Evolutionary conservation across 805 yeast genomes (phyloP).

Genomic region (Kazachstania africana): DNA sequence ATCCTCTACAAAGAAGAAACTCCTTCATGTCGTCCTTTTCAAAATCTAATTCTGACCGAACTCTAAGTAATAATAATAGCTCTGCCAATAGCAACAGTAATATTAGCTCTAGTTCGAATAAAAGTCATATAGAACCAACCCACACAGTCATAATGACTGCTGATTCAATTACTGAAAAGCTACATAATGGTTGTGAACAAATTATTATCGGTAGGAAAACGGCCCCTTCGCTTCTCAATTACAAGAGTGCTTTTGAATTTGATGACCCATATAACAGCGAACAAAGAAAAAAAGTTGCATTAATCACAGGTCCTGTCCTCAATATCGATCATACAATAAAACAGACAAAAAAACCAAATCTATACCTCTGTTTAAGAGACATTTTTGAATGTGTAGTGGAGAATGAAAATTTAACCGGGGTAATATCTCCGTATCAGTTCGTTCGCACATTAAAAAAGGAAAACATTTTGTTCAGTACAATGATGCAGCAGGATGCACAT

Average conservation of each 20-base stretch:
- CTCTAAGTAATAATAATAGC: neutral
- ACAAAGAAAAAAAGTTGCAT: constrained; percentile 65
- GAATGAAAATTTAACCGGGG: constrained; percentile 56
- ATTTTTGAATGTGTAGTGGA: constrained; percentile 76
- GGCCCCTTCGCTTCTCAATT: too few relatives aligned
- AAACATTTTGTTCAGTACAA: constrained; percentile 74
- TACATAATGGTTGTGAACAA: constrained; percentile 19
- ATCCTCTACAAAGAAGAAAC: neutral
- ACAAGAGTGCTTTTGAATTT: neutral
- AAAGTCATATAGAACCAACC: constrained; percentile 7
- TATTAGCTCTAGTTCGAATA: constrained; percentile 5
- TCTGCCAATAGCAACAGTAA: constrained; percentile 1
- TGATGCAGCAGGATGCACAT: constrained; percentile 98
- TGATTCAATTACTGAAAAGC: constrained; percentile 17
- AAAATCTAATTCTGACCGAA: neutral
- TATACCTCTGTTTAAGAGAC: constrained; percentile 68
- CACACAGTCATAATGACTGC: constrained; percentile 19
- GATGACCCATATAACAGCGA: constrained; percentile 35
- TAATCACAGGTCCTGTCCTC: constrained; percentile 70
- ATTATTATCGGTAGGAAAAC: constrained; percentile 20
- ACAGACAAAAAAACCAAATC: constrained; percentile 28
- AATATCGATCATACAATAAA: constrained; percentile 57
- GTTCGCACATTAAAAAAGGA: constrained; percentile 68
- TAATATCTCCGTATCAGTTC: constrained; percentile 70
- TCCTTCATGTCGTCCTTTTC: neutral